Percentiles rank a stretch among this genome's conserved stretches.
phyloP scores from a whole-genome alignment of 768 basidiomycete genomes.

The Hygrophoropsis aurantiaca region DNA sequence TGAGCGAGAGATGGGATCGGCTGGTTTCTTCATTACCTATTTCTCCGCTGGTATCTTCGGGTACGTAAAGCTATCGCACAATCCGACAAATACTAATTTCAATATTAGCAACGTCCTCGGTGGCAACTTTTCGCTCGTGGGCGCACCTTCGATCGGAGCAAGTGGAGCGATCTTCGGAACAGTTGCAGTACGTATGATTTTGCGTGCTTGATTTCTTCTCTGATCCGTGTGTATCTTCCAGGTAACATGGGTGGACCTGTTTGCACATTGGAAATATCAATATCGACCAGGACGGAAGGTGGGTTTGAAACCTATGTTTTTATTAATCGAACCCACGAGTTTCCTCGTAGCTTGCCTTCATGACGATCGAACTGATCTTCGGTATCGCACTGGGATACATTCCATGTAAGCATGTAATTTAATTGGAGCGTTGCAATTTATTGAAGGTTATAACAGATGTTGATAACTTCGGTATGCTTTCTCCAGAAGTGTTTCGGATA shows the following conservation, averaged over 20 bases:
- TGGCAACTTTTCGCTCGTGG: constrained; percentile 90
- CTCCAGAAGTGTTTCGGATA: neutral
- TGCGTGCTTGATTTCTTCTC: neutral
- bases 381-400: constrained; percentile 85
- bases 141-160: constrained; percentile 86
- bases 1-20: constrained; percentile 89
- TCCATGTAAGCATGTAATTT: constrained; percentile 55
- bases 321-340: neutral
- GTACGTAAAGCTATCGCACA: constrained; percentile 33
- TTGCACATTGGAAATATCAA: constrained; percentile 91
- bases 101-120: constrained; percentile 74
- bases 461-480: constrained; percentile 79
- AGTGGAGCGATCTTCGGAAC: constrained; percentile 93
- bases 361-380: constrained; percentile 84
- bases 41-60: constrained; percentile 93
- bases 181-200: constrained; percentile 53
- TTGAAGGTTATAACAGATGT: constrained; percentile 50
- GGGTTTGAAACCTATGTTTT: constrained; percentile 11
- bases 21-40: constrained; percentile 83
- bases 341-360: constrained; percentile 63
- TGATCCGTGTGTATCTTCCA: constrained; percentile 17
- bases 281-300: constrained; percentile 81
- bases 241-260: constrained; percentile 85
- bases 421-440: neutral
- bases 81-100: neutral